Evolutionary conservation across 2,329 filamentous ascomycete species (phyloP).

Genomic region (Phialophora macrospora): DNA sequence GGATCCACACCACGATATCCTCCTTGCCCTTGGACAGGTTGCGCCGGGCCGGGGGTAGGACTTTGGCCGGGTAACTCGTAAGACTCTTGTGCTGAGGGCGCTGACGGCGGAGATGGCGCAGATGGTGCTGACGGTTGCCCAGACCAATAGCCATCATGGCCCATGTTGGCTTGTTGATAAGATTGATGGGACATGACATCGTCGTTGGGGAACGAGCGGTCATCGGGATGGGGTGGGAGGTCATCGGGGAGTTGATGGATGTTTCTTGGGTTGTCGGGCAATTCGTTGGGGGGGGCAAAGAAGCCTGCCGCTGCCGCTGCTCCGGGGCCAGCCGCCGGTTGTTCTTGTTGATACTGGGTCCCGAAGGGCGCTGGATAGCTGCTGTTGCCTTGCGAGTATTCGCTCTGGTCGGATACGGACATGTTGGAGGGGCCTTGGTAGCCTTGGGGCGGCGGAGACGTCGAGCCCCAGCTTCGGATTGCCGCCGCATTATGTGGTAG

Average conservation of each 20-base stretch:
- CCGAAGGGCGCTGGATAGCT: slow-evolving; percentile 9
- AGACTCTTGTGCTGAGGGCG: slow-evolving; percentile 21
- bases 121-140: slow-evolving; percentile 12
- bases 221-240: neutral
- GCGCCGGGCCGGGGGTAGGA: slow-evolving; percentile 3
- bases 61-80: slow-evolving; percentile 30
- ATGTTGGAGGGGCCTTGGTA: slow-evolving; percentile 23
- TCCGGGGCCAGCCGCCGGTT: neutral
- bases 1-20: slow-evolving; percentile 29
- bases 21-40: slow-evolving; percentile 11
- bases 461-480: slow-evolving; percentile 23
- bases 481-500: slow-evolving; percentile 23
- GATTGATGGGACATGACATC: slow-evolving; percentile 19
- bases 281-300: slow-evolving; percentile 18
- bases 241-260: slow-evolving; percentile 27
- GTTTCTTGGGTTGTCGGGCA: slow-evolving; percentile 25
- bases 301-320: slow-evolving; percentile 13
- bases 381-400: slow-evolving; percentile 27
- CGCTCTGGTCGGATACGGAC: slow-evolving; percentile 35
- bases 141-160: slow-evolving; percentile 19
- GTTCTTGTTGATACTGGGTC: slow-evolving; percentile 10
- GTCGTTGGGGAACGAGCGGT: slow-evolving; percentile 14
- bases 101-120: slow-evolving; percentile 6
- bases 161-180: slow-evolving; percentile 22
- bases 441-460: slow-evolving; percentile 20